These are phyloP conservation scores for Phytopythium ostracodes DNA, from an alignment of 352 stramenopile genomes.

Conservation along the genomic window DNA sequence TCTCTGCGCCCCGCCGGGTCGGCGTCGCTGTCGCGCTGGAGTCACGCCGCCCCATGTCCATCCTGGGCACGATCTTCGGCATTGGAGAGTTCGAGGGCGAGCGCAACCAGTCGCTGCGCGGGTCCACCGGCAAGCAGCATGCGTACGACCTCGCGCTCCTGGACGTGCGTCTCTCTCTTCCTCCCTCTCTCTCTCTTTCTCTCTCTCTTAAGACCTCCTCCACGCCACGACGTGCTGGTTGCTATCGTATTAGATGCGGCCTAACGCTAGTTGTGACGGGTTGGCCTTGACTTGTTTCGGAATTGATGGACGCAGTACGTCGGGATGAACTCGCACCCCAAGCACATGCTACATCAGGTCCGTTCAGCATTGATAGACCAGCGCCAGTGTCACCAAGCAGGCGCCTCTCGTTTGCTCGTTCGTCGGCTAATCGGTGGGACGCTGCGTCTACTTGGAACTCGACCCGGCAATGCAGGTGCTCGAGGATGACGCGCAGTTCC, in stretches of 20 bases:
- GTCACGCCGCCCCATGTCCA: slow-evolving; percentile 43
- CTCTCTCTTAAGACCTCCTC: too few relatives aligned
- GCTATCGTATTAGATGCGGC: not conserved
- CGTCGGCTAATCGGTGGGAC: too few relatives aligned
- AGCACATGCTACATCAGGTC: slow-evolving; percentile 65
- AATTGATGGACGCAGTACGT: slow-evolving; percentile 42
- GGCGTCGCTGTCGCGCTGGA: not conserved
- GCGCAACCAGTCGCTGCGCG: slow-evolving; percentile 50
- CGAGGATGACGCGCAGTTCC: slow-evolving; percentile 48
- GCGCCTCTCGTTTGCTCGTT: not conserved
- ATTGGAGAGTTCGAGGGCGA: slow-evolving; percentile 78
- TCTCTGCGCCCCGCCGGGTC: not conserved
- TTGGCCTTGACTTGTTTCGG: not conserved
- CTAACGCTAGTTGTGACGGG: not conserved
- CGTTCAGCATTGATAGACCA: not conserved
- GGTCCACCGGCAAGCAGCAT: slow-evolving; percentile 60
- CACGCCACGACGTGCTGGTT: too few relatives aligned
- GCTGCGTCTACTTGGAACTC: too few relatives aligned
- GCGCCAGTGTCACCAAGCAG: not conserved
- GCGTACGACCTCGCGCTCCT: slow-evolving; percentile 68
- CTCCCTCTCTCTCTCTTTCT: not conserved
- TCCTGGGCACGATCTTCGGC: slow-evolving; percentile 73
- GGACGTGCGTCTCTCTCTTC: slow-evolving; percentile 26
- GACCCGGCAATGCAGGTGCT: slow-evolving; percentile 23
- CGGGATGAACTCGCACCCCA: slow-evolving; percentile 74